These are phyloP conservation scores for Trichoderma gamsii DNA, from an alignment of 495 filamentous ascomycete genomes.

Conservation along the genomic window DNA sequence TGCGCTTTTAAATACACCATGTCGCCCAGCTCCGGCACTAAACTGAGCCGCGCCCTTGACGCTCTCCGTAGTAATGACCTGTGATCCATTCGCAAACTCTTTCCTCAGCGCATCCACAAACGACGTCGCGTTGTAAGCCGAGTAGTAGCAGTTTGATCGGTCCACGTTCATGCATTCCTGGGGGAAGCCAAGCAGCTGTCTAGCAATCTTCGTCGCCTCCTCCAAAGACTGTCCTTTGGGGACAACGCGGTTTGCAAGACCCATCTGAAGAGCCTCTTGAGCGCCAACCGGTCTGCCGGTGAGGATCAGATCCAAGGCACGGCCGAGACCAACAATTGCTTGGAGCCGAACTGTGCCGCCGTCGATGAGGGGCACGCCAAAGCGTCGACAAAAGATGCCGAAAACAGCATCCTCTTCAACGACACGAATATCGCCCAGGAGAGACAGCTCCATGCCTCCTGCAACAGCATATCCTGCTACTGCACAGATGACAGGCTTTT, in stretches of 20 bases:
- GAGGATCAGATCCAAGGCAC: constrained; percentile 47
- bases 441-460: constrained; percentile 42
- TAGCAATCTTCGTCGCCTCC: constrained; percentile 37
- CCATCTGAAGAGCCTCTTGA: constrained; percentile 42
- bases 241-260: constrained; percentile 44
- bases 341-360: constrained; percentile 45
- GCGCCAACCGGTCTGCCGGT: constrained; percentile 42
- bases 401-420: constrained; percentile 44
- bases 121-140: constrained; percentile 35
- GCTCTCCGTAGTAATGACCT: constrained; percentile 35
- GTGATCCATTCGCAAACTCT: constrained; percentile 38
- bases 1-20: constrained; percentile 32
- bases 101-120: constrained; percentile 40
- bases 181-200: constrained; percentile 39
- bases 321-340: constrained; percentile 42
- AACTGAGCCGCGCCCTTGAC: constrained; percentile 39
- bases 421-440: constrained; percentile 43
- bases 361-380: constrained; percentile 46
- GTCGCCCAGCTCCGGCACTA: constrained; percentile 35
- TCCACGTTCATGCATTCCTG: constrained; percentile 38
- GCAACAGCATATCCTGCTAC: constrained; percentile 45
- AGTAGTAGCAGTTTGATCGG: constrained; percentile 30
- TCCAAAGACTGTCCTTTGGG: constrained; percentile 40
- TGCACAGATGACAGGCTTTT: constrained; percentile 37
- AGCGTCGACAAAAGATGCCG: constrained; percentile 45